Evolutionary conservation across 371 early-diverging fungal genomes (phyloP), one percentile per base, ranked within the genome.

Genomic region (Capniomyces stellatus): DNA sequence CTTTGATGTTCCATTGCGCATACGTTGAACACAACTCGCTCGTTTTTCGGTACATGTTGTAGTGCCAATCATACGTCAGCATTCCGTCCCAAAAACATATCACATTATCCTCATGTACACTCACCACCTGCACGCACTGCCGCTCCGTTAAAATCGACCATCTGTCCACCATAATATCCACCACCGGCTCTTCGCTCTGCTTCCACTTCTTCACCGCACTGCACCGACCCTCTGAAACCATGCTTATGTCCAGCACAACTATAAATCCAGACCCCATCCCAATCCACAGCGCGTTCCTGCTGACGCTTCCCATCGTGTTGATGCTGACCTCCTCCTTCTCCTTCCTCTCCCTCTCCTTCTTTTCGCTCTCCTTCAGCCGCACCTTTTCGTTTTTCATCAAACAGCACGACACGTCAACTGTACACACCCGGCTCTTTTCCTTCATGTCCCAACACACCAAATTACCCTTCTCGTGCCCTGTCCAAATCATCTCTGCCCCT

Each of bases 41-140:
- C 31, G 58, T 57, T 1, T 57, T 55, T 18, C 68, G 60, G 53
- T 66, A 51, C 46, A 56, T 58, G 35, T 48, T 49, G 31, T 54
- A 50, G 46, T 54, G 54, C 12, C 51, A 43, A 55, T 67, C 69
- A 46, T 46, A 46, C 8, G 58, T 48, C 43, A 67, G 60, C 44
- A 51, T 41, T n/a, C 69, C 67, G 42, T 67, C 67, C 68, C 68
- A 67, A 52, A 60, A 67, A 52, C 35, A 56, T 28, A 64, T 57
- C 1, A 58, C 58, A 2, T 63, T 64, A 47, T 54, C 55, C 15
- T 60, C 57, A 43, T 67, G 68, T 15, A 64, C 63, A 44, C 57
- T 64, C 18, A 60, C 55, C 21, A 64, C 64, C 58, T 68, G 67
- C 54, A 67, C 49, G 42, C 43, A 49, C 18, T 50, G 41, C 25